Conservation (phyloP, 2,329 filamentous ascomycete genomes). For the Trichoderma atrobrunneum region DNA sequence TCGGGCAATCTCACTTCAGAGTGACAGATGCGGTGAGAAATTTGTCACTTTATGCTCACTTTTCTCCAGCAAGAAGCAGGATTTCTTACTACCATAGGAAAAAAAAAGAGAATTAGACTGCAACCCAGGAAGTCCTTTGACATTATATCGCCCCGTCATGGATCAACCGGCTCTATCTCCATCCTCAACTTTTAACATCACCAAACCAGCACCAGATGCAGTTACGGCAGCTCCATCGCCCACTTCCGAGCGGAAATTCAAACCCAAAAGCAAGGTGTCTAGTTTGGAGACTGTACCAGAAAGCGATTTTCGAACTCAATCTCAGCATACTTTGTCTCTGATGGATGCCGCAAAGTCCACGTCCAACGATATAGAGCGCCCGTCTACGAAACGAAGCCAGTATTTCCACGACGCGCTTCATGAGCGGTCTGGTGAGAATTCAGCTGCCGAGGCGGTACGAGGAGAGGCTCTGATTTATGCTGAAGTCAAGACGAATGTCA, state of each 20-base stretch:
- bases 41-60: not conserved
- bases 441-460: conserved; percentile 42
- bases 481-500: conserved; percentile 40
- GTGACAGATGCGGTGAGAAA: not conserved
- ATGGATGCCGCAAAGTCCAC: not conserved
- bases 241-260: conserved; percentile 23
- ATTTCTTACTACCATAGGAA: not conserved
- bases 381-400: conserved; percentile 24
- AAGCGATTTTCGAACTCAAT: conserved; percentile 22
- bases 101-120: not conserved
- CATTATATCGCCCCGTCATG: not conserved
- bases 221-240: not conserved
- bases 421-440: conserved; percentile 27
- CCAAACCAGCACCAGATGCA: not conserved
- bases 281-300: conserved; percentile 33
- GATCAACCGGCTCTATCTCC: not conserved
- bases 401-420: conserved; percentile 48
- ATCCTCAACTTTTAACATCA: not conserved
- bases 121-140: not conserved
- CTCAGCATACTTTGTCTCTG: not conserved
- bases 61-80: not conserved
- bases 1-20: not conserved
- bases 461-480: conserved; percentile 59
- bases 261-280: conserved; percentile 21
- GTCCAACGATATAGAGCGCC: conserved; percentile 5